Evolutionary conservation across 2,329 filamentous ascomycete genomes (phyloP), one percentile per base, ranked within the genome.

Genomic region (Penicillium sp.): DNA sequence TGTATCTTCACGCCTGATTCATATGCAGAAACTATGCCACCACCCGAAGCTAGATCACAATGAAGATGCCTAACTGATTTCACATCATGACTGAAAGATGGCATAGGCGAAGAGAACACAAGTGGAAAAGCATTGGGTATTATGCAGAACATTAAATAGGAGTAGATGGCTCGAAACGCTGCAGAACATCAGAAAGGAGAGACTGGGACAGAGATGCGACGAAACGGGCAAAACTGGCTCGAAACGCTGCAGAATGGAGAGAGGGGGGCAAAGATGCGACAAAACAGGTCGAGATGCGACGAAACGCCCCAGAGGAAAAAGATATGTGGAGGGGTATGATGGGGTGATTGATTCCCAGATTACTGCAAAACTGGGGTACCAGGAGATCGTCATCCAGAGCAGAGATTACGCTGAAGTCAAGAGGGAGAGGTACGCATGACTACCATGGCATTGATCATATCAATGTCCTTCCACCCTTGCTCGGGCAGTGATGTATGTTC

Each of bases 371-470:
- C 11, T 9, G 35, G 20, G 20, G 4, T 24, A 10, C 7, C 10
- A 14, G 11, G 35, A 6, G n/a, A 5, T n/a, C 8, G 6, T 22
- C 24, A 10, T 22, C 6, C 11, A 20, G 14, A 37, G 13, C 35
- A 10, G 27, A 14, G 32, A 10, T 10, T 14, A 20, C 16, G 2
- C 18, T 4, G 10, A 18, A 14, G 10, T 9, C 6, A 9, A 24
- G 13, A 57, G n/a, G 50, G 26, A 9, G 56, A 50, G 34, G 46
- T 45, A 6, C 53, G 55, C 5, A 55, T 34, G 24, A 73, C 83
- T 43, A 93, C 80, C 48, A 93, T 74, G 18, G 85, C 89, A 64
- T 90, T 93, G 44, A 95, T 71, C 27, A 93, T 74, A 62, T 93
- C 79, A 28, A 82, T 86, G 50, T 79, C 76, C 58, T 82, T 79